Evolutionary conservation across 2,329 filamentous ascomycete genomes (phyloP).

Genomic region (Emydomyces testavorans): DNA sequence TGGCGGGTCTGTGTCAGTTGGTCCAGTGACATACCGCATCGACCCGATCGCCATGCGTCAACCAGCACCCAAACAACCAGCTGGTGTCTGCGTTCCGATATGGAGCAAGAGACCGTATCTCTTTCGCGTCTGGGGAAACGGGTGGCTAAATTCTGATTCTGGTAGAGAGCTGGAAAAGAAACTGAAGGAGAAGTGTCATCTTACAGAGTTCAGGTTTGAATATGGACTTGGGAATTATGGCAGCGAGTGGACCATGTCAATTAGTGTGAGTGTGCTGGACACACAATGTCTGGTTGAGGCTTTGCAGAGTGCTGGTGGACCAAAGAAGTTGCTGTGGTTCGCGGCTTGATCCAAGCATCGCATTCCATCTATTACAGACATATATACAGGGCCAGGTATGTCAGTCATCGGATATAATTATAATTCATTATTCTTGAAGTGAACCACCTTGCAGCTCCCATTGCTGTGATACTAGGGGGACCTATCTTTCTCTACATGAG

Average conservation of each 20-base stretch:
- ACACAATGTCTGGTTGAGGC: not conserved
- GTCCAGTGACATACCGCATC: constrained; percentile 11
- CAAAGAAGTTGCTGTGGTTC: too few relatives aligned
- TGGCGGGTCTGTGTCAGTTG: constrained; percentile 15
- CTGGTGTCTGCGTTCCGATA: not conserved
- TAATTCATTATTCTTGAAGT: too few relatives aligned
- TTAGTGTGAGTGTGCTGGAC: not conserved
- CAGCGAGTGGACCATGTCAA: not conserved
- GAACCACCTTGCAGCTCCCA: too few relatives aligned
- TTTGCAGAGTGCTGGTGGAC: not conserved
- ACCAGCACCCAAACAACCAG: not conserved
- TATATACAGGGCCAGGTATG: too few relatives aligned
- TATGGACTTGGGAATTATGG: constrained; percentile 2
- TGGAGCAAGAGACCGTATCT: not conserved
- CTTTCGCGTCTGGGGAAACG: constrained; percentile 4
- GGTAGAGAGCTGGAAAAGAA: not conserved
- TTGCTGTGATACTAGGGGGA: too few relatives aligned
- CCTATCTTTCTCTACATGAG: too few relatives aligned
- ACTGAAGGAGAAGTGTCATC: not conserved
- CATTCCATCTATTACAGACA: too few relatives aligned
- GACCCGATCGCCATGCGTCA: constrained; percentile 4
- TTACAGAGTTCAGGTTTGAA: not conserved
- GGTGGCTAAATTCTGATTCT: not conserved
- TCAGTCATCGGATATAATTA: too few relatives aligned
- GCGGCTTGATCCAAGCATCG: too few relatives aligned